A percentile compares a stretch with the other conserved stretches of the same genome.
Conservation (phyloP, 768 basidiomycete genomes). For the Guyanaporus albipodus region DNA sequence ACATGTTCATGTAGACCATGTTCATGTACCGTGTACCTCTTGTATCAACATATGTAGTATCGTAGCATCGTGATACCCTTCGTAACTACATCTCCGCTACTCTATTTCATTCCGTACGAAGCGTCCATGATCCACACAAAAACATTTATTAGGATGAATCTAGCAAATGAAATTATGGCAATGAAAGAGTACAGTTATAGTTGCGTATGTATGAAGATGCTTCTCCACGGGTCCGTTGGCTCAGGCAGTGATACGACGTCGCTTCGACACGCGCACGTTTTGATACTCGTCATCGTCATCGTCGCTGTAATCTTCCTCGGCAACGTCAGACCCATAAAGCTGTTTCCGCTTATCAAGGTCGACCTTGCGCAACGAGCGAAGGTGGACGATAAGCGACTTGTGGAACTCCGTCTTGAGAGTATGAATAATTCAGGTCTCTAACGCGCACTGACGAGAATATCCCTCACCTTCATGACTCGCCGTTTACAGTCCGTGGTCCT, state of each 20-base stretch:
- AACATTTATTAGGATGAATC: constrained; percentile 26
- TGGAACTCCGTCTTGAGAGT: constrained; percentile 60
- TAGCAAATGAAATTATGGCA: constrained; percentile 28
- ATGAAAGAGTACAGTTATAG: constrained; percentile 26
- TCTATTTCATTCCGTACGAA: neutral
- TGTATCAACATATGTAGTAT: too few relatives aligned
- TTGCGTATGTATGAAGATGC: constrained; percentile 22
- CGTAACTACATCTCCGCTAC: too few relatives aligned
- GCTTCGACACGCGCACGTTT: constrained; percentile 27
- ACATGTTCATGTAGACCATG: too few relatives aligned
- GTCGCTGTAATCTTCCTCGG: constrained; percentile 35
- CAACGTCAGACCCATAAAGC: constrained; percentile 38
- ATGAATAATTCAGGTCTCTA: neutral
- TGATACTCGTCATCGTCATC: constrained; percentile 35
- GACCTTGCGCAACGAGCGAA: constrained; percentile 58
- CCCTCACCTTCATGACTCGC: constrained; percentile 55
- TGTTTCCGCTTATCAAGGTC: constrained; percentile 50
- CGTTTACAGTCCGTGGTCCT: constrained; percentile 44
- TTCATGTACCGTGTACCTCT: too few relatives aligned
- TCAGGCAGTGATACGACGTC: constrained; percentile 28
- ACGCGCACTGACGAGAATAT: neutral
- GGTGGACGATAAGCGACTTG: constrained; percentile 52
- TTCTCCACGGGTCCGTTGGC: constrained; percentile 17
- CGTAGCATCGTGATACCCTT: neutral
- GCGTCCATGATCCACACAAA: constrained; percentile 19